Evolutionary conservation across 2,329 filamentous ascomycete species (phyloP).

Genomic region (Claviceps sp.): DNA sequence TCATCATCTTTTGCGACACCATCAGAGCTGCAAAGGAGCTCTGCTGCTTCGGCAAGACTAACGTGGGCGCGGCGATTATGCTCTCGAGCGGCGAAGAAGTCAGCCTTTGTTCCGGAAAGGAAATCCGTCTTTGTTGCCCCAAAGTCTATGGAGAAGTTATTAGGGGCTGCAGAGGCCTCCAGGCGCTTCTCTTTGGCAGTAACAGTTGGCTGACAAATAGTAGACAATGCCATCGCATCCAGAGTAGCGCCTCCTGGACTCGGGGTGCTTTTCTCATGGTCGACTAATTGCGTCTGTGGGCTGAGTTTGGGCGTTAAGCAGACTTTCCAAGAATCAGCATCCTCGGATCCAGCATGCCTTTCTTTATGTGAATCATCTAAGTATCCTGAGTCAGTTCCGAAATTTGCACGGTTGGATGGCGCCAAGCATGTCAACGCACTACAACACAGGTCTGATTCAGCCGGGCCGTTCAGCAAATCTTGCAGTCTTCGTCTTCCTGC

Average conservation of each 20-base stretch:
- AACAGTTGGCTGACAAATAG: not conserved
- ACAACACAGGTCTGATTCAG: not conserved
- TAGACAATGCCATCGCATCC: not conserved
- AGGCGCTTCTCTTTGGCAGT: not conserved
- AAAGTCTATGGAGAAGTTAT: no score
- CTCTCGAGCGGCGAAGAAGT: conserved; percentile 27
- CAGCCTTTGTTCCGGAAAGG: not conserved
- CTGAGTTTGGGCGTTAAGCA: not conserved
- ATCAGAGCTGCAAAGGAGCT: conserved; percentile 2
- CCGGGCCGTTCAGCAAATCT: no score
- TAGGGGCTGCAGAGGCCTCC: not conserved
- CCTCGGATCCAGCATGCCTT: not conserved
- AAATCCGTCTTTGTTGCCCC: no score
- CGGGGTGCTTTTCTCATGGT: not conserved
- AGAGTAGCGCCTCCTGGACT: not conserved
- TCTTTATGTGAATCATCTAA: not conserved
- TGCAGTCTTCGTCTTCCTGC: not conserved
- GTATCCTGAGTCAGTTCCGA: not conserved
- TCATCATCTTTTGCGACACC: not conserved
- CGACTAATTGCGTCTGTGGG: not conserved
- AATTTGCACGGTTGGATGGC: not conserved
- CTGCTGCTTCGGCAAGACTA: conserved; percentile 2
- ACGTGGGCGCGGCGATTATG: conserved; percentile 14
- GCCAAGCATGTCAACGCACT: not conserved
- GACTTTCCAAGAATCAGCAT: not conserved